Base-by-base conservation (phyloP, 257 asterid species). In the Forsythia viridissima region DNA sequence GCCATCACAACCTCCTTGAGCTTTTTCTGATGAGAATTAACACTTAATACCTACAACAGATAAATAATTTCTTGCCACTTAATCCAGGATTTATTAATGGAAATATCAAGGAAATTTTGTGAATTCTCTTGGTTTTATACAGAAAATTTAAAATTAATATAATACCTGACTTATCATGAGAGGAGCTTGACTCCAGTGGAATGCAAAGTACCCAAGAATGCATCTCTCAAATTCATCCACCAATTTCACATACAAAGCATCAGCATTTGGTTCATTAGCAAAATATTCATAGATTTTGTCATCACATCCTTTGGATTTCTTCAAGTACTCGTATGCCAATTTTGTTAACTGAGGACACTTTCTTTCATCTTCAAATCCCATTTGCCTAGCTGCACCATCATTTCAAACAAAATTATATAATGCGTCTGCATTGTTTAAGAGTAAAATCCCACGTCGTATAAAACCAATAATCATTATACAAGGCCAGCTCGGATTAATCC, bases 171-270 rank as follows among this genome's bases (percentile, higher is more conserved):
- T 79, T 63, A 95, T 92, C 81, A 92, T 76, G 34, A 73, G 51
- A 63, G 99, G 87, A 59, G 91, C 93, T 59, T 84, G 89, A 70
- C 82, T 89, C 99, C 99, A 95, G 42, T 91, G 88, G 73, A 95
- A 95, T 18, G 97, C 91, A 76, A 95, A 92, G 81, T 95, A 95
- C 0, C 86, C 87, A 79, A 93, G 92, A 80, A 95, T 89, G 85
- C 97, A 95, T 81, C 97, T 92, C 83, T 95, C 99, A 18, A 95
- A 83, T 79, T 95, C 98, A 75, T 93, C 90, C 21, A 91, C 90
- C 76, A 95, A 80, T 78, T 92, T 91, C 16, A 92, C 93, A 79
- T 81, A 93, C 81, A 95, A 81, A 77, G 79, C 80, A 61, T 84
- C 92, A 44, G 90, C 87, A 79, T 85, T 76, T 76, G 79, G 21